Percentiles rank a stretch among this genome's conserved stretches.
Conservation (phyloP, 139 green algal genomes). For the Chlorella sp. region DNA sequence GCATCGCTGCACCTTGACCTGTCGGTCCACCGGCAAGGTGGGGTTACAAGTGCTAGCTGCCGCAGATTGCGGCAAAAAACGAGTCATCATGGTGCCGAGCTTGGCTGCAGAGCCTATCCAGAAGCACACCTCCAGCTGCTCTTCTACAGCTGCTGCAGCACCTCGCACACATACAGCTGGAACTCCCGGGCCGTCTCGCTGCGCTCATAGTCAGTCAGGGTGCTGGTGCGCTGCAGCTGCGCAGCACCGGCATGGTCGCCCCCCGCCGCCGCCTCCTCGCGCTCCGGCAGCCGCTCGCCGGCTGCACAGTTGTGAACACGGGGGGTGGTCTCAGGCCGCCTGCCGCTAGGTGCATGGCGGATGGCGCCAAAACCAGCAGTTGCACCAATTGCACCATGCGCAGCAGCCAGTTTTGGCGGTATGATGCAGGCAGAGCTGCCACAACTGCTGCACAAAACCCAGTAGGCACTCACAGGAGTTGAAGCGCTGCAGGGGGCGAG, state of each 20-base stretch:
- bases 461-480: neutral
- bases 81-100: too few relatives aligned
- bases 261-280: neutral
- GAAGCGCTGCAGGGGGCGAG: neutral
- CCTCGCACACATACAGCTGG: constrained; percentile 32
- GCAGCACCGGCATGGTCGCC: neutral
- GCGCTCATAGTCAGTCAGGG: neutral
- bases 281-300: neutral
- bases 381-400: too few relatives aligned
- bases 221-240: neutral
- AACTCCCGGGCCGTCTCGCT: constrained; percentile 22
- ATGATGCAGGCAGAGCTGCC: neutral
- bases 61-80: too few relatives aligned
- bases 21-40: too few relatives aligned
- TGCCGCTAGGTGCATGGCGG: too few relatives aligned
- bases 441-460: neutral
- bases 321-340: too few relatives aligned
- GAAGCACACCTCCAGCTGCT: too few relatives aligned
- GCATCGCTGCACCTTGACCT: too few relatives aligned
- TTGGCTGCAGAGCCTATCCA: too few relatives aligned
- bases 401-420: too few relatives aligned
- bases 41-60: too few relatives aligned
- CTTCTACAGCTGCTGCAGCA: constrained; percentile 46
- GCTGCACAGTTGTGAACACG: neutral
- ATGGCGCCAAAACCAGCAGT: too few relatives aligned